Percentiles rank a stretch among this genome's conserved stretches.
Evolutionary conservation across 139 green algal genomes (phyloP).

Genomic region (Coelastrella sp.): DNA sequence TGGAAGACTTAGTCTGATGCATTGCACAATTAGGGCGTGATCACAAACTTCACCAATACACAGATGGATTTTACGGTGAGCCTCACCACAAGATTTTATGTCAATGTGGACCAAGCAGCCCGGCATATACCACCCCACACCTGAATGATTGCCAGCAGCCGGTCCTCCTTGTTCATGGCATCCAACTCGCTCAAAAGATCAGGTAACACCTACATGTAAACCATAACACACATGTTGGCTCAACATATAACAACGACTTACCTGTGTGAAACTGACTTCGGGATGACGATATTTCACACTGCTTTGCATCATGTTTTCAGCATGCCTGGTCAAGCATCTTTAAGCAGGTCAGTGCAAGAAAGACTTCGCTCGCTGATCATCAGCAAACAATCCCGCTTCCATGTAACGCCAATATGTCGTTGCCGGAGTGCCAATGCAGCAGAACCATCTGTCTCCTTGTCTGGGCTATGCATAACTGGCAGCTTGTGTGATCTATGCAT

Average conservation of each 20-base stretch:
- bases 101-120: no score
- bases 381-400: background rate
- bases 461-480: conserved; percentile 93
- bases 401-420: background rate
- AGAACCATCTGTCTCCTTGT: conserved; percentile 91
- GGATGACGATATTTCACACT: no score
- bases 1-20: no score
- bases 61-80: background rate
- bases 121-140: background rate
- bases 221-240: background rate
- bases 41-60: no score
- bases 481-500: no score
- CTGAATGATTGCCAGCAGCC: conserved; percentile 85
- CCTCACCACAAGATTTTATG: background rate
- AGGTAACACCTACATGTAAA: conserved; percentile 73
- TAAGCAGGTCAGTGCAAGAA: no score
- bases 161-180: conserved; percentile 56
- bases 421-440: conserved; percentile 89
- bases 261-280: background rate
- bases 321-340: no score
- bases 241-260: background rate
- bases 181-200: conserved; percentile 96
- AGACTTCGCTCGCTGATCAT: no score
- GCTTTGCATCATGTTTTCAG: no score
- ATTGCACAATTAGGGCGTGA: no score